Evolutionary conservation across 148 eudicot species (phyloP).

Genomic region (Pouteria glomerata): DNA sequence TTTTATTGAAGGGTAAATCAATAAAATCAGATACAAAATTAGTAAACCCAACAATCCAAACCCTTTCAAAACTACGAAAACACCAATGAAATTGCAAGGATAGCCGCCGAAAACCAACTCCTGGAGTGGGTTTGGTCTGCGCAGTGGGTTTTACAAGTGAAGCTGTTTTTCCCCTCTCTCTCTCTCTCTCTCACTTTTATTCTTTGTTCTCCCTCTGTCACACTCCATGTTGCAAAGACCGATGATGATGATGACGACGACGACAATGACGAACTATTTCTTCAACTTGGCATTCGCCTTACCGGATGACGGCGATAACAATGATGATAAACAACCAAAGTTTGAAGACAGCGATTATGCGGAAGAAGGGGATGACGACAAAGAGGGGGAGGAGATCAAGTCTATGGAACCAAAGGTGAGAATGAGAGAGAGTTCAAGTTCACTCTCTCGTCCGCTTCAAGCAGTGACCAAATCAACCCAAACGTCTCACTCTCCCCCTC

Average conservation of each 20-base stretch:
- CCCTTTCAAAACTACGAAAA: no score
- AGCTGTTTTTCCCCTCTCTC: no score
- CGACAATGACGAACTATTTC: constrained; percentile 71
- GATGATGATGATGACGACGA: constrained; percentile 34
- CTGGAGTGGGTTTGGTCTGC: no score
- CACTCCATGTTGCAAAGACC: constrained; percentile 9
- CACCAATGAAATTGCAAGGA: no score
- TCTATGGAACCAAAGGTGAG: constrained; percentile 4
- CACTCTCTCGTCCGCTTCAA: constrained; percentile 11
- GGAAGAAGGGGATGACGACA: not conserved
- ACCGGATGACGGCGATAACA: constrained; percentile 27
- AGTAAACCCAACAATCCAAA: no score
- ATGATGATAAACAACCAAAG: constrained; percentile 10
- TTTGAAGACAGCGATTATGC: not conserved
- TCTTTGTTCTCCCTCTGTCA: not conserved
- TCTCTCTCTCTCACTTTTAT: no score
- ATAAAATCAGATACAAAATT: no score
- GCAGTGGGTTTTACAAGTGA: no score
- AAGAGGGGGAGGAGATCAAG: constrained; percentile 4
- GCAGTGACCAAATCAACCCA: constrained; percentile 18
- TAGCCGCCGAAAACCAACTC: no score
- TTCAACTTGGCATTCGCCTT: constrained; percentile 68
- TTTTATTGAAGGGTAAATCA: no score
- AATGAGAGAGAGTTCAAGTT: constrained; percentile 27
- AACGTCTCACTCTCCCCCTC: constrained; percentile 41